Conservation (phyloP, 1,139 yeast genomes). For the Debaryomyces subglobosus region DNA sequence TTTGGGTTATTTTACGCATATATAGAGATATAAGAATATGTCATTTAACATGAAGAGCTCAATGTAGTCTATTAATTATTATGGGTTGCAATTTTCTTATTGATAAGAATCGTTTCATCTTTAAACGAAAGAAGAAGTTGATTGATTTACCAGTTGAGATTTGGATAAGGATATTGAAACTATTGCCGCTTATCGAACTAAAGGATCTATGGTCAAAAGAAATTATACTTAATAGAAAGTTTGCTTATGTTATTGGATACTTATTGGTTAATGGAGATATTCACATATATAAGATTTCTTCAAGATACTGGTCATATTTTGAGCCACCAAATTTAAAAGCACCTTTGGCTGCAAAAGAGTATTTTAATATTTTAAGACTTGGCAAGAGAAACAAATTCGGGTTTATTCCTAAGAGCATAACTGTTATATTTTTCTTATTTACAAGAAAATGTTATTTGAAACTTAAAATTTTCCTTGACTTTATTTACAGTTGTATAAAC, state of each 20-base stretch:
- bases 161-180: constrained; percentile 6
- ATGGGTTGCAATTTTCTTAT: neutral
- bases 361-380: neutral
- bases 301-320: neutral
- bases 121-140: neutral
- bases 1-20: neutral
- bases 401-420: constrained; percentile 1
- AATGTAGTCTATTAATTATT: neutral
- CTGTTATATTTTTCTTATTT: constrained; percentile 2
- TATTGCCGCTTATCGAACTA: constrained; percentile 3
- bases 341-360: constrained; percentile 6
- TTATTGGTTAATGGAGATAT: constrained; percentile 1
- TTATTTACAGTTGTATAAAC: neutral
- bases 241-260: constrained; percentile 5
- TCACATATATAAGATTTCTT: constrained; percentile 3
- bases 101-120: neutral
- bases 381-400: constrained; percentile 2
- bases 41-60: neutral
- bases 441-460: constrained; percentile 1
- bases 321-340: constrained; percentile 2
- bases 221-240: constrained; percentile 1
- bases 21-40: neutral
- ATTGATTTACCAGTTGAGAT: constrained; percentile 9
- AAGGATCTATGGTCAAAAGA: constrained; percentile 6
- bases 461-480: neutral